Evolutionary conservation across 495 filamentous ascomycete species (phyloP), one percentile per base, ranked within the genome.

Genomic region (Pyrenula aspistea): DNA sequence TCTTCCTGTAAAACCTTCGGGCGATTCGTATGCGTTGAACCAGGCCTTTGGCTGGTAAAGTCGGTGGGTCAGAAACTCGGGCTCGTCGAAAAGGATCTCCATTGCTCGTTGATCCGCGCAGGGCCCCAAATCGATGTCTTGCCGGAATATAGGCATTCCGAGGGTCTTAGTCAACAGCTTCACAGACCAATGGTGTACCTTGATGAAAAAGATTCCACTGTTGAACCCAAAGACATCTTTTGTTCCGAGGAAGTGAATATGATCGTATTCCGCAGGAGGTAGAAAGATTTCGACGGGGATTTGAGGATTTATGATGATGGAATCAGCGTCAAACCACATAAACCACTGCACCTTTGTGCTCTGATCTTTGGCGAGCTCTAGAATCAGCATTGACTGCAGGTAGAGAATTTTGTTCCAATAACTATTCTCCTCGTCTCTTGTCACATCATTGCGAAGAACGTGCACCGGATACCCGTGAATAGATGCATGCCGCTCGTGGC

Each of bases 291-390:
- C 65, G 56, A 72, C 63, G 11, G 74, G 73, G 22, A 77, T 64
- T 4, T 63, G 60, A 3, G 63, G 63, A 57, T 76, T 78, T 15
- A 76, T 58, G 57, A 77, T 58, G 54, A 76, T 65, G 11, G 69
- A 64, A 56, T 73, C 68, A 53, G 71, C 71, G 54, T 76, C 75
- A 25, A 69, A 60, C 69, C 69, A 77, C 73, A 77, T 68, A 12
- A 77, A 55, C 75, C 75, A 78, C 22, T 73, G 70, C 21, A 67
- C 57, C 36, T 73, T 61, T 56, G 73, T 59, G 1, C 48, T 59
- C 19, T 55, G 58, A 2, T 71, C 67, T 55, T 73, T 76, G 20
- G 65, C 57, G 57, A 77, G 55, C 60, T 78, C 75, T n/a, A 65
- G 54, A 22, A 73, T 60, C 8, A 78, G 54, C 47, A 77, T 57